Percentiles rank a stretch among this genome's conserved stretches.
Evolutionary conservation across 768 basidiomycete genomes (phyloP).

Genomic region (Pisolithus orientalis): DNA sequence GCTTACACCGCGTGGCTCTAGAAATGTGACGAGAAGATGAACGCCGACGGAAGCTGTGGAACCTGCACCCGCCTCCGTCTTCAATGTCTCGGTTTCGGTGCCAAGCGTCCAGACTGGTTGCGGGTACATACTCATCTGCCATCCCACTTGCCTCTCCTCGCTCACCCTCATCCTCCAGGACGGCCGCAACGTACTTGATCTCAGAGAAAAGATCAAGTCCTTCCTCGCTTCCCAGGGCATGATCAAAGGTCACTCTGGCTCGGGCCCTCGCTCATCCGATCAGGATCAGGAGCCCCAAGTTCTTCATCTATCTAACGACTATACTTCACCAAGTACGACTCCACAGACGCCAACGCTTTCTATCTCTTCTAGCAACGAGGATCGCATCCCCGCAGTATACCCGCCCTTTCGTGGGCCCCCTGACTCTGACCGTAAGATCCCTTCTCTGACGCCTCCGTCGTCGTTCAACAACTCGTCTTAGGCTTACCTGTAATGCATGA

Average conservation of each 20-base stretch:
- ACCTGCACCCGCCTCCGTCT: constrained; percentile 76
- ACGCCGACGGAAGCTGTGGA: constrained; percentile 55
- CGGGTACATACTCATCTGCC: constrained; percentile 45
- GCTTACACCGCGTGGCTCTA: constrained; percentile 27
- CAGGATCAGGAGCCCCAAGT: constrained; percentile 53
- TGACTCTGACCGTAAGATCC: constrained; percentile 23
- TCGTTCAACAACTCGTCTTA: constrained; percentile 7
- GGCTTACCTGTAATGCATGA: constrained; percentile 27
- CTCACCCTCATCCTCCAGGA: constrained; percentile 41
- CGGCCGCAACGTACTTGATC: constrained; percentile 56
- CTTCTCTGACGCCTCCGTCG: not conserved
- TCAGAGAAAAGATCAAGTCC: constrained; percentile 73
- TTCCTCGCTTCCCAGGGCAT: constrained; percentile 79
- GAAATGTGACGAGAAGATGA: constrained; percentile 82
- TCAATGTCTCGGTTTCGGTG: constrained; percentile 83
- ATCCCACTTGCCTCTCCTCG: not conserved
- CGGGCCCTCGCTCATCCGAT: constrained; percentile 52
- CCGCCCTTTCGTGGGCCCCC: constrained; percentile 23
- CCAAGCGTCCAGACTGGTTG: constrained; percentile 81
- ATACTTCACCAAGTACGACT: constrained; percentile 33
- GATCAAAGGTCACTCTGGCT: constrained; percentile 83
- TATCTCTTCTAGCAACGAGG: constrained; percentile 34
- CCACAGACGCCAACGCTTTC: constrained; percentile 46
- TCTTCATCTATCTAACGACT: constrained; percentile 41
- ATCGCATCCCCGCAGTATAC: constrained; percentile 29